A percentile compares a stretch with the other conserved stretches of the same genome.
Conservation (phyloP, 2,329 filamentous ascomycete genomes). For the Fusarium hainanense region DNA sequence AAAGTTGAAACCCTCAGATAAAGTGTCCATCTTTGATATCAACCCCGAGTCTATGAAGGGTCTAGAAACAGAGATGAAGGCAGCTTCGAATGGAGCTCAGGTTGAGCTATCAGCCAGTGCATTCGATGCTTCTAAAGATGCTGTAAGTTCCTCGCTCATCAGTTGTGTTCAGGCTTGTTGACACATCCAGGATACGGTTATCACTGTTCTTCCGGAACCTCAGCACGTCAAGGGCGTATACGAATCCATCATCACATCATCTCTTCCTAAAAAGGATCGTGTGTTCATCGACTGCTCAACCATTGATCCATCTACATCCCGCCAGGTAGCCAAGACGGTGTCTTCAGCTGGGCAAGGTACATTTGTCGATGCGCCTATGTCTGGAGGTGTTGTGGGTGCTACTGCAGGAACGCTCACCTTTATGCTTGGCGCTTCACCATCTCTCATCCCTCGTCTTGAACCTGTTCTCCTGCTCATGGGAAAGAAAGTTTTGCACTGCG, state of each 20-base stretch:
- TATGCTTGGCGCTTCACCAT: conserved; percentile 82
- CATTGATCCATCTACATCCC: conserved; percentile 89
- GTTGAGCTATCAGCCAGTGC: conserved; percentile 59
- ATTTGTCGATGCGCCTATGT: conserved; percentile 97
- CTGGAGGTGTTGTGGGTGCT: conserved; percentile 92
- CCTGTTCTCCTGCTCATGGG: conserved; percentile 85
- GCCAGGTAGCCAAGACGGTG: conserved; percentile 78
- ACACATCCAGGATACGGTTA: conserved; percentile 75
- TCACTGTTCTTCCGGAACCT: conserved; percentile 91
- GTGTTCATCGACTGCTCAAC: conserved; percentile 97
- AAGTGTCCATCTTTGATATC: conserved; percentile 66
- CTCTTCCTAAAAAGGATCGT: conserved; percentile 66
- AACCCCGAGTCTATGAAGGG: conserved; percentile 61
- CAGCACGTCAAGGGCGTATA: conserved; percentile 88
- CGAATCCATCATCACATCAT: conserved; percentile 74
- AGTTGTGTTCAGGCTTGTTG: neutral
- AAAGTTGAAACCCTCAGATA: conserved; percentile 64
- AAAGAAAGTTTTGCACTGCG: conserved; percentile 85
- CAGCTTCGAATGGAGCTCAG: conserved; percentile 57
- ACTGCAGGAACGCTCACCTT: conserved; percentile 90
- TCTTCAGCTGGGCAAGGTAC: conserved; percentile 71
- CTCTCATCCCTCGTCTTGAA: conserved; percentile 72
- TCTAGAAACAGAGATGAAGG: conserved; percentile 61
- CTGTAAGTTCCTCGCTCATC: conserved; percentile 56
- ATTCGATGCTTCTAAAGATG: conserved; percentile 61